These are phyloP conservation scores for Boletus pseudopeckii DNA, from an alignment of 768 basidiomycete species.

Conservation along the genomic window DNA sequence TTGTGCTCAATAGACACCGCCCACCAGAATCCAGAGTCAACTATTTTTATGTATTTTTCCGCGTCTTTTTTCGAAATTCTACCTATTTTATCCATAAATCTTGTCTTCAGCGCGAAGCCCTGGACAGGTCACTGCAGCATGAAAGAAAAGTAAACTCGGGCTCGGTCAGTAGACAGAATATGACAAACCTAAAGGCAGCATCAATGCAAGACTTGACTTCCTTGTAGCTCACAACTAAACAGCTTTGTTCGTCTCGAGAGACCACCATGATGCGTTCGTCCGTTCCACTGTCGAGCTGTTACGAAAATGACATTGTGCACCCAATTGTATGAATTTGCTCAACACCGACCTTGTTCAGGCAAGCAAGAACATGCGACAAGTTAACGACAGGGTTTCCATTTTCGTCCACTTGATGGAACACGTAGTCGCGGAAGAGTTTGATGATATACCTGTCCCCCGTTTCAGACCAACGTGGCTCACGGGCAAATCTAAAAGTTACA, in stretches of 20 bases:
- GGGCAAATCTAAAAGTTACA: slow-evolving; percentile 73
- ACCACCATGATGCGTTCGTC: slow-evolving; percentile 96
- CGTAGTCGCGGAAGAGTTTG: slow-evolving; percentile 96
- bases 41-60: slow-evolving; percentile 46
- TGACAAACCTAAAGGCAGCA: slow-evolving; percentile 71
- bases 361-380: slow-evolving; percentile 84
- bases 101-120: slow-evolving; percentile 21
- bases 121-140: slow-evolving; percentile 44
- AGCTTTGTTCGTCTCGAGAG: slow-evolving; percentile 93
- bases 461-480: slow-evolving; percentile 95
- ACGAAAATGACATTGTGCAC: background rate
- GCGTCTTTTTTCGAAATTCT: slow-evolving; percentile 64
- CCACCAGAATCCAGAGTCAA: background rate
- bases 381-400: slow-evolving; percentile 86
- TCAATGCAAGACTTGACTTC: slow-evolving; percentile 87
- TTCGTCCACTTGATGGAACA: slow-evolving; percentile 97
- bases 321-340: background rate
- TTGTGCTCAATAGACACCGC: background rate
- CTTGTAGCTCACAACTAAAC: slow-evolving; percentile 89
- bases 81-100: slow-evolving; percentile 48
- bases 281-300: slow-evolving; percentile 84
- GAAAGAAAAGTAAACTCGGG: background rate
- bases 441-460: slow-evolving; percentile 97
- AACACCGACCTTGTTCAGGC: slow-evolving; percentile 81
- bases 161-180: background rate